Conservation (phyloP, 148 eudicot species). For the Vaccinium darrowii region DNA sequence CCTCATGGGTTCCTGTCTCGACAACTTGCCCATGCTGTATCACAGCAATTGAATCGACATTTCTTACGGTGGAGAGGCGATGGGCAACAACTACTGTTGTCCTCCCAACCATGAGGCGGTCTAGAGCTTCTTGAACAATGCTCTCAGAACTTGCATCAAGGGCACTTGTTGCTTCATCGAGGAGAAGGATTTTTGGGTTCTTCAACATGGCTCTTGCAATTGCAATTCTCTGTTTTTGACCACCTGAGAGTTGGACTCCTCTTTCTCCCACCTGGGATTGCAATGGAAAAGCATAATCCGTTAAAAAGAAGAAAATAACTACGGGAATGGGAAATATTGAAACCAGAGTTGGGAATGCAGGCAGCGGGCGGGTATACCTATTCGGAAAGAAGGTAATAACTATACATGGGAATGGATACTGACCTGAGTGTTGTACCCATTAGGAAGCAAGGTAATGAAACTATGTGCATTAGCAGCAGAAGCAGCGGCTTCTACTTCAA, state of each 20-base stretch:
- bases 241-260: conserved; percentile 97
- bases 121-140: conserved; percentile 96
- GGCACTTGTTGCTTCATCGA: conserved; percentile 98
- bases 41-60: conserved; percentile 87
- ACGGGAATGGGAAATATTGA: no score
- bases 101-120: conserved; percentile 97
- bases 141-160: conserved; percentile 95
- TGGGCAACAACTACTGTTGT: conserved; percentile 98
- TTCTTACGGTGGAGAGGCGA: conserved; percentile 91
- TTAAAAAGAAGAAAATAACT: neutral
- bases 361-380: neutral
- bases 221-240: conserved; percentile 96
- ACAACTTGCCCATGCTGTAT: conserved; percentile 92
- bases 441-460: conserved; percentile 88
- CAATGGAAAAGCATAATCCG: neutral
- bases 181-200: conserved; percentile 91
- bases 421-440: conserved; percentile 98
- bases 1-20: conserved; percentile 95
- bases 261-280: conserved; percentile 81
- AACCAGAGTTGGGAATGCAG: neutral
- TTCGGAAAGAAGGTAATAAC: neutral
- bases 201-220: conserved; percentile 99
- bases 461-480: conserved; percentile 97
- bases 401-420: conserved; percentile 5
- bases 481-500: conserved; percentile 89